Conservation (phyloP, 768 basidiomycete species). For the Auricularia sp. region DNA sequence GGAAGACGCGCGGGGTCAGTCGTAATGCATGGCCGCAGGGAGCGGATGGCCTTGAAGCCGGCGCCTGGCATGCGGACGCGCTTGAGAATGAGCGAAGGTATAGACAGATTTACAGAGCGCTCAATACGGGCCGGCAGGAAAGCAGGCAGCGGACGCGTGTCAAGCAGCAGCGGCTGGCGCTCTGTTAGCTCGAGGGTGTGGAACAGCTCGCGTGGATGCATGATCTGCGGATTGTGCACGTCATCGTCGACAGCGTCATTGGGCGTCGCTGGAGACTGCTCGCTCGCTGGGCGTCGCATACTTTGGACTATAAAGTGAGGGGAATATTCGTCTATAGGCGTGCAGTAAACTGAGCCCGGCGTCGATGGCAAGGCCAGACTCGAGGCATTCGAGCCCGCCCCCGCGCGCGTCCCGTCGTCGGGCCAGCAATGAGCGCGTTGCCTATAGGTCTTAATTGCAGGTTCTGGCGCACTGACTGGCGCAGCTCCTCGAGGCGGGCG, state of each 20-base stretch:
- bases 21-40: slow-evolving; percentile 72
- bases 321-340: slow-evolving; percentile 35
- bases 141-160: slow-evolving; percentile 56
- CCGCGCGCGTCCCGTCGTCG: neutral
- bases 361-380: neutral
- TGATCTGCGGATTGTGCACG: neutral
- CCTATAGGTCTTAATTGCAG: neutral
- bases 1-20: slow-evolving; percentile 62
- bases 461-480: neutral
- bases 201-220: slow-evolving; percentile 4
- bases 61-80: slow-evolving; percentile 64
- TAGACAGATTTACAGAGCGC: slow-evolving; percentile 72
- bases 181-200: slow-evolving; percentile 26
- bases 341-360: slow-evolving; percentile 38
- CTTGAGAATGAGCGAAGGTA: slow-evolving; percentile 86
- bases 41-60: slow-evolving; percentile 54
- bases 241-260: neutral
- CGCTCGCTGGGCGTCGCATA: slow-evolving; percentile 5
- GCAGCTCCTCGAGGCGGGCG: neutral
- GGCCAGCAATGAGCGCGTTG: neutral
- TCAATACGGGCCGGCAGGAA: slow-evolving; percentile 57
- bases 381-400: neutral
- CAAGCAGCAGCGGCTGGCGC: slow-evolving; percentile 66
- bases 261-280: neutral
- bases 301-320: slow-evolving; percentile 22